A percentile compares a stretch with the other conserved stretches of the same genome.
Evolutionary conservation across 176 grass and related monocot genomes (phyloP).

Genomic region (sorghum (Sorghum bicolor)): DNA sequence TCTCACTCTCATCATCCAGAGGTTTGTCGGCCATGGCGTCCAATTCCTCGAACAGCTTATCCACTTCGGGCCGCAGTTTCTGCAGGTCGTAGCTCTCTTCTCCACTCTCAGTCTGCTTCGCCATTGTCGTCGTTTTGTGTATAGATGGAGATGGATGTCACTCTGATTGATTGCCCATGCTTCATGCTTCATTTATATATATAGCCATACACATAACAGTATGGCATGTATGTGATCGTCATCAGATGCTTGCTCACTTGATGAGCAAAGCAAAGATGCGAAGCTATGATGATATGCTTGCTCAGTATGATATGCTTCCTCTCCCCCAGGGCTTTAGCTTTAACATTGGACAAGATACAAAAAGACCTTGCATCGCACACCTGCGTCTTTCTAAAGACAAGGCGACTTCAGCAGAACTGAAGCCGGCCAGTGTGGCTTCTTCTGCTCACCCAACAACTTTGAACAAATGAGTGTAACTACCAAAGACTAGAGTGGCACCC

Average conservation of each 20-base stretch:
- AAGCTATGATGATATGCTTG: not conserved
- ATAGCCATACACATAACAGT: not conserved
- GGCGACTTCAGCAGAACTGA: not conserved
- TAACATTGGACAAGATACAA: not conserved
- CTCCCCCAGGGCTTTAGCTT: not conserved
- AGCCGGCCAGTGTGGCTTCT: not conserved
- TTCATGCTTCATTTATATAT: not conserved
- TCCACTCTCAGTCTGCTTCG: not conserved
- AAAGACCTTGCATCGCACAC: not conserved
- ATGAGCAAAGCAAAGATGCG: constrained; percentile 34
- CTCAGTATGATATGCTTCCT: not conserved
- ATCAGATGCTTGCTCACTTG: constrained; percentile 40
- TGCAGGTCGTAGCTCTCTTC: not conserved
- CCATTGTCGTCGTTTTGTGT: not conserved
- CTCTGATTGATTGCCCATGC: not conserved
- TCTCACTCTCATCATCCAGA: not conserved
- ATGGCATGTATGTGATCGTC: not conserved
- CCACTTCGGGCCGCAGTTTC: not conserved
- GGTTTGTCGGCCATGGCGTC: not conserved
- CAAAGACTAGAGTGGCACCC: constrained; percentile 26
- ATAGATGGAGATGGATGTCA: not conserved
- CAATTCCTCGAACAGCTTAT: not conserved
- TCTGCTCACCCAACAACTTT: not conserved
- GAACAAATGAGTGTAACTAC: not conserved
- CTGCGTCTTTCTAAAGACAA: not conserved